Base-by-base conservation (phyloP, 306 rosid species). In the Datisca glomerata region DNA sequence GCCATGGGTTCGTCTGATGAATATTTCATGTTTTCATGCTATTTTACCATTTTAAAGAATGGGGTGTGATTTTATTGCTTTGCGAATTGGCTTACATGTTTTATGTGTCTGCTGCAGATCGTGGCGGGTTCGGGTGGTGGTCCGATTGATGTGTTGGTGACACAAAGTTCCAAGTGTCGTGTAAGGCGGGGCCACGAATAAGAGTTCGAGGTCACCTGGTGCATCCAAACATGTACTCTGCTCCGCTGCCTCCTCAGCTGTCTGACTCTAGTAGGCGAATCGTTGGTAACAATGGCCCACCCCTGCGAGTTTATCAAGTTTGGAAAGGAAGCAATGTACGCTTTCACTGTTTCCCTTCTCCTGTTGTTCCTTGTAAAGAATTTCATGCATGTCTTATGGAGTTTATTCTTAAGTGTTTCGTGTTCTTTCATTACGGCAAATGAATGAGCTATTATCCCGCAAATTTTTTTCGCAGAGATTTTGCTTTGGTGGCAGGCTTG, bases 261-360 rank as follows among this genome's bases (percentile, higher is more conserved):
- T 67, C 73, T 23, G 49, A 39, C 46, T 67, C 67, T 40, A 58
- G 55, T 25, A 47, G 54, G 21, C 47, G 51, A 15, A 60, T 66
- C 12, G 29, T 43, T 9, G 67, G 55, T 37, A 2, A 51, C 4
- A 59, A 22, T 42, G 67, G 45, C 12, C 38, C 55, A 3, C 24
- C 73, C 59, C 15, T 44, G 29, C 47, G 40, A 28, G 59, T 60
- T 22, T 67, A 48, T 54, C 51, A 67, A 49, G 43, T 60, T 37
- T 67, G 73, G 73, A 67, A 60, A 60, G 73, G 73, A 55, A 67
- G 40, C 58, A 67, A 67, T 37, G 73, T 67, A 56, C 43, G 64
- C 18, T 4, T n/a, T 34, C 29, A 21, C 6, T 23, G 1, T 21
- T 7, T 10, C 23, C 29, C 23, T 14, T 39, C 9, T 39, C 3